phyloP scores from a whole-genome alignment of 179 eudicot species.

The Beta lomatogona region DNA sequence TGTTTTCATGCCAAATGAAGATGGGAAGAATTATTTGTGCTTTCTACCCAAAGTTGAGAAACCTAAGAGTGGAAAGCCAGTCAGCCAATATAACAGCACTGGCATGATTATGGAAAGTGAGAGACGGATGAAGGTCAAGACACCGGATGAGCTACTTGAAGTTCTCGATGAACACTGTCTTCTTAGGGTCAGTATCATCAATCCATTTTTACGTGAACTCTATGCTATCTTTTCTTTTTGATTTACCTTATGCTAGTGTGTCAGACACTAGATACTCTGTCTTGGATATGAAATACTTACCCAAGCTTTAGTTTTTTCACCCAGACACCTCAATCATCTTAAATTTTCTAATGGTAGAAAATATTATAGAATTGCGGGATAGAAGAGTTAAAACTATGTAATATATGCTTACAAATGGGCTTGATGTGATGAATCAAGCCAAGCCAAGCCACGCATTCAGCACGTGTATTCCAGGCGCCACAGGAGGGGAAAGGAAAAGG shows the following conservation, averaged over 20 bases:
- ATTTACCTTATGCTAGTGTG: no score
- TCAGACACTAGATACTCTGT: no score
- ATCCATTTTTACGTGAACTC: not conserved
- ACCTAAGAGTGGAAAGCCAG: constrained; percentile 63
- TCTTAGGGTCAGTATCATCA: constrained; percentile 57
- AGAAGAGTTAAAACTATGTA: not conserved
- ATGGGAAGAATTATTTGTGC: constrained; percentile 71
- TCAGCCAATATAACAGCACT: constrained; percentile 69
- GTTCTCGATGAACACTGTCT: constrained; percentile 70
- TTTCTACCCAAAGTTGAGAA: constrained; percentile 81
- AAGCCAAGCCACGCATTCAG: no score
- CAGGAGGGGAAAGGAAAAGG: no score
- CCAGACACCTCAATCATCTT: not conserved
- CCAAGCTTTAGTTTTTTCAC: not conserved
- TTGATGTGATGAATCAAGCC: no score
- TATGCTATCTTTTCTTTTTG: not conserved
- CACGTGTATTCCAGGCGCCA: no score
- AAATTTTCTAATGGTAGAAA: not conserved
- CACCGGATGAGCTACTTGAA: constrained; percentile 93
- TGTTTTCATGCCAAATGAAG: constrained; percentile 71
- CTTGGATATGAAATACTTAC: not conserved
- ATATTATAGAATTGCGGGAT: not conserved
- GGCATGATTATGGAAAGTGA: constrained; percentile 85
- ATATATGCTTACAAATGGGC: not conserved
- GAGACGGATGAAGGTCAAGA: constrained; percentile 68